phyloP scores from a whole-genome alignment of 1,284 basidiomycete genomes.

The Ganoderma boninense region DNA sequence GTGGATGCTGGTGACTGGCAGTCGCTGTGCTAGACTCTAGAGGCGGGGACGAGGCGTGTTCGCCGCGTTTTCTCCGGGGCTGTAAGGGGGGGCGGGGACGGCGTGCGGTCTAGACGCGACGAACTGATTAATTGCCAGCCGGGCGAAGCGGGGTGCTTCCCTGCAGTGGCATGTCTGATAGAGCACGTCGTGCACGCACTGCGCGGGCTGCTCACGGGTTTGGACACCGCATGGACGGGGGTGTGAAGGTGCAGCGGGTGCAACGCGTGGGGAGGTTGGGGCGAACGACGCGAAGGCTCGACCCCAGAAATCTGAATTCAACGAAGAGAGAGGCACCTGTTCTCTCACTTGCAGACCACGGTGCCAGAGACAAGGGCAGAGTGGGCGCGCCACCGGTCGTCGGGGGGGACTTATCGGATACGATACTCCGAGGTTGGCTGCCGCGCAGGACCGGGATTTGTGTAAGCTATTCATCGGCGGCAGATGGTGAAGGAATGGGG shows the following conservation, averaged over 20 bases:
- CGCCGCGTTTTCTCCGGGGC: constrained; percentile 25
- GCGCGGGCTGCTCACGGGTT: background rate
- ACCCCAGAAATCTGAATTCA: constrained; percentile 5
- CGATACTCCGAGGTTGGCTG: constrained; percentile 15
- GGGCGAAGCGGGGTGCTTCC: background rate
- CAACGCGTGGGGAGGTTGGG: background rate
- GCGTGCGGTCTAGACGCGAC: background rate
- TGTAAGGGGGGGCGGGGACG: background rate
- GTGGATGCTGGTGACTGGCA: background rate
- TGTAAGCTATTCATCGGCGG: background rate
- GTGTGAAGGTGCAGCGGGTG: background rate
- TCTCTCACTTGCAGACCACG: background rate
- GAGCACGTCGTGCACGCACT: no score
- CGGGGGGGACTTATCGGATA: constrained; percentile 18
- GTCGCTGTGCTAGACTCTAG: background rate
- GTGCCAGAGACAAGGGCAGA: background rate
- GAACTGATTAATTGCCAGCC: constrained; percentile 17
- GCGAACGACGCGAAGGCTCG: background rate
- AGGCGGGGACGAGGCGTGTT: background rate
- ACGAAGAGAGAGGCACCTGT: background rate
- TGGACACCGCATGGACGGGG: background rate
- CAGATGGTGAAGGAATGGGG: background rate
- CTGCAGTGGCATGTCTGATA: background rate
- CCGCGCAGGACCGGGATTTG: background rate
- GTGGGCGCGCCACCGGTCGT: background rate